Evolutionary conservation across 75 land plant genomes (phyloP), one percentile per base, ranked within the genome.

Genomic region (Picea sitchensis): DNA sequence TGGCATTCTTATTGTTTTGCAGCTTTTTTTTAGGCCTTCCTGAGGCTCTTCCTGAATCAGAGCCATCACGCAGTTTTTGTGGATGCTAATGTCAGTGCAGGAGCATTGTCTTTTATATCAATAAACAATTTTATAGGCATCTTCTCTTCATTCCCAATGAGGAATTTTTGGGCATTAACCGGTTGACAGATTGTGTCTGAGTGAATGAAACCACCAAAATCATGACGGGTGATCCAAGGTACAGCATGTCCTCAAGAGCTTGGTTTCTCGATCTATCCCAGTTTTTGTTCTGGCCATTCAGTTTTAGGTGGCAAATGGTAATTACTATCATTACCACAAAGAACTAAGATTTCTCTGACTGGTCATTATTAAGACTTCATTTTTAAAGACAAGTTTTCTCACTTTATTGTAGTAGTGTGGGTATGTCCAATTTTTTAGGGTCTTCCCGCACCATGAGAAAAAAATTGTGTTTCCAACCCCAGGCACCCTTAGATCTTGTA

Each of bases 1-100:
- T 76, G 77, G 5, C n/a, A 76, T 51, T 57, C 18, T 54, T 26
- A 15, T 76, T 57, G 9, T 58, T 57, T 17, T 57, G 77, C 77
- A 76, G 77, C 21, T 76, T 57, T 31, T 61, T 76, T 17, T 31
- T 31, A 31, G 38, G 62, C 20, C 13, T 64, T n/a, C 65, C 38
- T 30, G 61, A 58, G 77, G 17, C 61, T 54, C 21, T n/a, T 76
- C 38, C 64, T 56, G 77, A 76, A 57, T 61, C 61, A 56, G 77
- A 76, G 63, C 77, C 30, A 58, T n/a, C 58, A 20, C 58, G 61
- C 36, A 31, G 20, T 14, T 51, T 15, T 58, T 76, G 77, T 76
- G 61, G 60, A 76, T 76, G 77, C 36, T 76, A 5, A 56, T 21
- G 21, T 41, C 3, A 15, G n/a, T 44, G n/a, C 18, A 71, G 74